Evolutionary conservation across 225 moss, liverwort and hornwort species (phyloP).

Genomic region (Bryum argenteum): DNA sequence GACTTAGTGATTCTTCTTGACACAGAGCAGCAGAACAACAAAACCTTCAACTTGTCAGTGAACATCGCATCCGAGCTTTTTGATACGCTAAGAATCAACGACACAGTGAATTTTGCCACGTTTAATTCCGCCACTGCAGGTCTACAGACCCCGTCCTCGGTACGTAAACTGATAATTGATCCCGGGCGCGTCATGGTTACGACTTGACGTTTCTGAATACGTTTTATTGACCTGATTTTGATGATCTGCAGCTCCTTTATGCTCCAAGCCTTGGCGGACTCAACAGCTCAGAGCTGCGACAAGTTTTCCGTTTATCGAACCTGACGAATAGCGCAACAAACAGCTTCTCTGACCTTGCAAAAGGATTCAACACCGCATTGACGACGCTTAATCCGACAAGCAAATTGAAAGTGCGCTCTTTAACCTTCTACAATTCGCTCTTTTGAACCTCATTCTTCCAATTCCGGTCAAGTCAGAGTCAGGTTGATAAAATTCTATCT

Average conservation of each 20-base stretch:
- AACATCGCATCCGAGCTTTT: slow-evolving; percentile 38
- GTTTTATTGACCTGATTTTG: not conserved
- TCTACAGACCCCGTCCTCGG: slow-evolving; percentile 27
- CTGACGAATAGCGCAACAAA: slow-evolving; percentile 30
- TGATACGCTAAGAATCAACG: slow-evolving; percentile 37
- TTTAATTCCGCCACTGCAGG: slow-evolving; percentile 39
- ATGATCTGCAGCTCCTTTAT: slow-evolving; percentile 31
- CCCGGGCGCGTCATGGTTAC: not conserved
- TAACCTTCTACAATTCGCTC: not conserved
- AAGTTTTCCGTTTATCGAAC: slow-evolving; percentile 14
- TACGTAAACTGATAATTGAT: not conserved
- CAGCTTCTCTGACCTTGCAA: slow-evolving; percentile 33
- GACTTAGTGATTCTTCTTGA: slow-evolving; percentile 56
- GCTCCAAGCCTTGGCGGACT: slow-evolving; percentile 8
- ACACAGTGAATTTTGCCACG: slow-evolving; percentile 40
- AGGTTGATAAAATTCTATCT: not conserved
- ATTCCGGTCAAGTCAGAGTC: not conserved
- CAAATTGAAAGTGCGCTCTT: slow-evolving; percentile 36
- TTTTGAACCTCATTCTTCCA: slow-evolving; percentile 9
- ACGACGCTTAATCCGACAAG: slow-evolving; percentile 31
- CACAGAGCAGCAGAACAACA: slow-evolving; percentile 35
- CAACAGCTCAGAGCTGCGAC: slow-evolving; percentile 22
- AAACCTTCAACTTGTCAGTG: slow-evolving; percentile 25
- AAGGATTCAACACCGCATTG: slow-evolving; percentile 36
- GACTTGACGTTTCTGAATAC: not conserved